A percentile compares a stretch with the other conserved stretches of the same genome.
Conservation (phyloP, 179 eudicot genomes). For the Pouteria campechiana region DNA sequence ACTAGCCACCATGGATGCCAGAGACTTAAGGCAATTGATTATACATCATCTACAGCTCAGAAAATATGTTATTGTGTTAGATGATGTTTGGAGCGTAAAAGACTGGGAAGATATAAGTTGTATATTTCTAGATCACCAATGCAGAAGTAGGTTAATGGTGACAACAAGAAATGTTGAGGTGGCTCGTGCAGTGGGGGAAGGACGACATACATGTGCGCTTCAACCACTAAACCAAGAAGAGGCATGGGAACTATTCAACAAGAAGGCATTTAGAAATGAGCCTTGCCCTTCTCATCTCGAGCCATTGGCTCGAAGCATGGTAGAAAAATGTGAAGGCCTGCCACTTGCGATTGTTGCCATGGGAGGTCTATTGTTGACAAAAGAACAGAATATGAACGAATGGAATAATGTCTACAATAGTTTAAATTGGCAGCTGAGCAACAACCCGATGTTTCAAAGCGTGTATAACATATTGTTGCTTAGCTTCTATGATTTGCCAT, state of each 20-base stretch:
- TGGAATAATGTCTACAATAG: slow-evolving; percentile 38
- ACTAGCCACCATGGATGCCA: too few species aligned
- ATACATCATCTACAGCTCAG: slow-evolving; percentile 9
- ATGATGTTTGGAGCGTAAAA: slow-evolving; percentile 44
- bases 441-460: slow-evolving; percentile 15
- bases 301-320: slow-evolving; percentile 25
- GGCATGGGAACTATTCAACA: slow-evolving; percentile 33
- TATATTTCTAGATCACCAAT: slow-evolving; percentile 7
- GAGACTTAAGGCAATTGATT: slow-evolving; percentile 24
- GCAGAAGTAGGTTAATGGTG: slow-evolving; percentile 34
- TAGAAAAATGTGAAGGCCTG: slow-evolving; percentile 43
- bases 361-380: slow-evolving; percentile 36
- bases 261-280: slow-evolving; percentile 21
- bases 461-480: slow-evolving; percentile 32
- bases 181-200: slow-evolving; percentile 12
- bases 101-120: slow-evolving; percentile 25
- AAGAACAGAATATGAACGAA: slow-evolving; percentile 20
- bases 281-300: slow-evolving; percentile 26
- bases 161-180: slow-evolving; percentile 35
- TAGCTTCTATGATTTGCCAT: slow-evolving; percentile 50
- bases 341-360: slow-evolving; percentile 56
- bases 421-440: slow-evolving; percentile 24
- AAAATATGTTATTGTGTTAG: slow-evolving; percentile 36
- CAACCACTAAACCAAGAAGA: slow-evolving; percentile 24
- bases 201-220: slow-evolving; percentile 16